Evolutionary conservation across 1,139 yeast genomes (phyloP), one percentile per base, ranked within the genome.

Genomic region (Pichia sp.): DNA sequence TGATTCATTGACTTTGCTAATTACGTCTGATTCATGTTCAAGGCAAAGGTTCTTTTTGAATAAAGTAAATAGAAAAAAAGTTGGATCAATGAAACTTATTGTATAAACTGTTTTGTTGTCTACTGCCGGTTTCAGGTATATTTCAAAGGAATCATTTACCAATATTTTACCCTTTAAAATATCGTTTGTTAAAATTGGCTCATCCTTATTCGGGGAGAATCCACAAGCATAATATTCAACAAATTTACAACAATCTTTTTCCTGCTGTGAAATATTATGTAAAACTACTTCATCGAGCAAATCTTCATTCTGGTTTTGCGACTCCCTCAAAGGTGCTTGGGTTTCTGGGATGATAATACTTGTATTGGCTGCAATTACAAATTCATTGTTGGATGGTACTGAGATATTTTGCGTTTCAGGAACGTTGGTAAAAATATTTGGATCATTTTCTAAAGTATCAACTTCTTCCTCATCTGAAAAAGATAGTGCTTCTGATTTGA

Each of bases 61-160:
- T 36, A 8, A 4, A 10, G 10, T 14, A 11, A 36, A 36, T 10
- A 36, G 14, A 19, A 18, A 36, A 11, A 4, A 16, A 3, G 25
- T 36, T 4, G 41, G 41, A 19, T 36, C 13, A 10, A 8, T 25
- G 22, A 53, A 53, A 13, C 46, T 18, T 10, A 53, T 18, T 2
- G 56, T 51, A 30, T 45, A 49, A 10, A 46, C 28, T 1, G 27
- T 34, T n/a, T 48, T 42, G 3, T 38, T 31, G 4, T 7, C 18
- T 7, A n/a, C 16, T 7, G 33, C n/a, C 18, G 39, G 38, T 36
- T 42, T 52, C 3, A 55, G 31, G 34, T 50, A 57, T 3, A 57
- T 13, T 33, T 57, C 59, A 44, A 57, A 52, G 7, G 54, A 39
- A 43, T 57, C 56, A 28, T 47, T 42, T 1, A 53, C n/a, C 25